Evolutionary conservation across 2,329 filamentous ascomycete genomes (phyloP).

Genomic region (Colletotrichum sp.): DNA sequence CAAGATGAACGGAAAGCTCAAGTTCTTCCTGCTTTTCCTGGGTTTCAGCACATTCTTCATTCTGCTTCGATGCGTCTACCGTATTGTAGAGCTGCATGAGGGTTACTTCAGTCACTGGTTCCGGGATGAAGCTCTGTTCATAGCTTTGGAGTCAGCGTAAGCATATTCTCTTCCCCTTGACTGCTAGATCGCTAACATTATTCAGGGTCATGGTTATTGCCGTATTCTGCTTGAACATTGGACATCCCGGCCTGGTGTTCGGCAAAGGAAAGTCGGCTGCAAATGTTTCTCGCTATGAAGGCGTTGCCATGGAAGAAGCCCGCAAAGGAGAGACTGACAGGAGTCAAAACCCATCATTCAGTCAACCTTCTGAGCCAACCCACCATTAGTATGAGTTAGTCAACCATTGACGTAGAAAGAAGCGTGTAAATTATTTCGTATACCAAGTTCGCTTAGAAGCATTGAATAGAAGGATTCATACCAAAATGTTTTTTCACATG

Average conservation of each 20-base stretch:
- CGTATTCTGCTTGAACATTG: background rate
- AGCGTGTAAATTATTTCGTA: rapidly evolving
- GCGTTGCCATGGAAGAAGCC: background rate
- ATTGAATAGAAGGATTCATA: background rate
- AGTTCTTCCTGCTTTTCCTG: constrained; percentile 54
- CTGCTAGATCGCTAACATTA: background rate
- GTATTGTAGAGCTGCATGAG: constrained; percentile 62
- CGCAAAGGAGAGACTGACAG: background rate
- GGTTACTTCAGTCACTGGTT: constrained; percentile 59
- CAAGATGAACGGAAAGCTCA: constrained; percentile 39
- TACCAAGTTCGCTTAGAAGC: rapidly evolving
- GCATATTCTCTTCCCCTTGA: background rate
- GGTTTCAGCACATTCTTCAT: constrained; percentile 58
- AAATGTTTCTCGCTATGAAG: background rate
- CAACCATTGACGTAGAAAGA: rapidly evolving
- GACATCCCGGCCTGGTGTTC: constrained; percentile 13
- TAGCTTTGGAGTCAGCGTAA: constrained; percentile 44
- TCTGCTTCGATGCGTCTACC: constrained; percentile 61
- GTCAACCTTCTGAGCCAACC: background rate
- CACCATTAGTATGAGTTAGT: background rate
- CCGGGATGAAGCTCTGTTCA: constrained; percentile 45
- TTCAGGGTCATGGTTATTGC: constrained; percentile 7
- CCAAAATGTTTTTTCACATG: background rate
- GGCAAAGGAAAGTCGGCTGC: background rate
- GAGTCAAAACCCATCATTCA: background rate